Base-by-base conservation (phyloP, 108 stramenopile species). In the Cylindrotheca fusiformis region DNA sequence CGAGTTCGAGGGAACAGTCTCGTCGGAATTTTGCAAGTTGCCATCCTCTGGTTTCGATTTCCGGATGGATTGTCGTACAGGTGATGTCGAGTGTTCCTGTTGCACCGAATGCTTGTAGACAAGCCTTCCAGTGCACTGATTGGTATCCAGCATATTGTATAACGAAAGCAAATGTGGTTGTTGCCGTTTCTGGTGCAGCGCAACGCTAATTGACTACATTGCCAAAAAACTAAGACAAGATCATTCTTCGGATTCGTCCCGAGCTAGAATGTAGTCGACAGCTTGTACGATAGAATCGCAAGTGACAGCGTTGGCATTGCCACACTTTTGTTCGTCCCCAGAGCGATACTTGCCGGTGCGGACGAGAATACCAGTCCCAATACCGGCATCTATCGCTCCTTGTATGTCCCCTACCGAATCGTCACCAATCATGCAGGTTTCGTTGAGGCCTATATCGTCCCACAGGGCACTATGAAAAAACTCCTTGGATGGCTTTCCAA, bases 391-490 rank as follows among this genome's bases (percentile, higher is more conserved):
- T 4, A 70, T 26, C 8, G 88, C 88, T n/a, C 88, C 85, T 27
- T 71, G 54, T 12, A 82, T 52, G 67, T 90, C 88, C 58, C 67
- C 69, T 1, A 77, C 29, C 18, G 76, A 68, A 68, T 90, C 88
- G 52, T 90, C 88, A 23, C 88, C 88, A 21, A 86, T 69, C 85
- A 90, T 85, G 25, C 49, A 77, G 19, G 58, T 48, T 24, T 69
- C 76, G 51, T 69, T 54, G 0, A 63, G 20, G 18, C 33, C 14
- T 6, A 63, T 32, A 48, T 57, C 55, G 17, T 56, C 48, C 59
- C 45, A 55, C 57, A 67, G 12, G 10, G 78, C 83, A n/a, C 76
- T 68, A 29, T 60, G 53, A 74, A 83, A 90, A 31, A 90, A 85
- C 18, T 58, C 72, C 24, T 10, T 10, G 47, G 72, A 73, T 27